A percentile compares a stretch with the other conserved stretches of the same genome.
Evolutionary conservation across 1,284 basidiomycete species (phyloP).

Genomic region (Flammula alnicola): DNA sequence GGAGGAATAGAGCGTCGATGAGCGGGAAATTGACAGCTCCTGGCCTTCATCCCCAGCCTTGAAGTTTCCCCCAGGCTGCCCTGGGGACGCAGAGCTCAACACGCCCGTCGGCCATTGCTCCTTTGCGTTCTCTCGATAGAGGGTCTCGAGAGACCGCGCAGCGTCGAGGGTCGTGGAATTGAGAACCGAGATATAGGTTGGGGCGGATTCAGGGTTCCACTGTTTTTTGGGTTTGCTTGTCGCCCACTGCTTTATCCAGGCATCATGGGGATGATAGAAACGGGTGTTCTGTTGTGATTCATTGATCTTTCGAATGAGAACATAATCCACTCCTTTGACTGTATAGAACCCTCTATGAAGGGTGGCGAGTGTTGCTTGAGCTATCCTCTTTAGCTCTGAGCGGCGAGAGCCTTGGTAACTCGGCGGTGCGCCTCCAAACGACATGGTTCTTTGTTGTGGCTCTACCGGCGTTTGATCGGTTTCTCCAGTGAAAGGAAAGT

Average conservation of each 20-base stretch:
- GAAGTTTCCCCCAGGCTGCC: constrained; percentile 73
- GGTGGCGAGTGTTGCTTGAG: constrained; percentile 1
- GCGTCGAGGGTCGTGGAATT: constrained; percentile 4
- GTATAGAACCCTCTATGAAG: constrained; percentile 1
- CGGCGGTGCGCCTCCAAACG: too few species aligned
- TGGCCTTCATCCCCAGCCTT: constrained; percentile 46
- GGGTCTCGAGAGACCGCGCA: constrained; percentile 4
- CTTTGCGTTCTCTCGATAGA: not conserved
- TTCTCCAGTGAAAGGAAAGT: too few species aligned
- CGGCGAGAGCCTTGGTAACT: too few species aligned
- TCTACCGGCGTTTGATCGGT: too few species aligned
- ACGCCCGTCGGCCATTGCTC: constrained; percentile 45
- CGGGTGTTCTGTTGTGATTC: not conserved
- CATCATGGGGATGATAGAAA: not conserved
- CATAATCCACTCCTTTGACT: not conserved
- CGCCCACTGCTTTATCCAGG: not conserved
- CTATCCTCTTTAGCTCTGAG: too few species aligned
- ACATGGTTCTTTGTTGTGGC: too few species aligned
- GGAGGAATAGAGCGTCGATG: constrained; percentile 38
- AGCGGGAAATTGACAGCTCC: constrained; percentile 23
- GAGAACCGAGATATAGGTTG: constrained; percentile 3
- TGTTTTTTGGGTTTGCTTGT: not conserved
- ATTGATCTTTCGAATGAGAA: not conserved
- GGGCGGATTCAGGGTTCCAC: not conserved
- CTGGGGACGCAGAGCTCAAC: constrained; percentile 74